A percentile compares a stretch with the other conserved stretches of the same genome.
These are phyloP conservation scores for Chlorencoelia australis DNA, from an alignment of 2,329 filamentous ascomycete genomes.

Conservation along the genomic window DNA sequence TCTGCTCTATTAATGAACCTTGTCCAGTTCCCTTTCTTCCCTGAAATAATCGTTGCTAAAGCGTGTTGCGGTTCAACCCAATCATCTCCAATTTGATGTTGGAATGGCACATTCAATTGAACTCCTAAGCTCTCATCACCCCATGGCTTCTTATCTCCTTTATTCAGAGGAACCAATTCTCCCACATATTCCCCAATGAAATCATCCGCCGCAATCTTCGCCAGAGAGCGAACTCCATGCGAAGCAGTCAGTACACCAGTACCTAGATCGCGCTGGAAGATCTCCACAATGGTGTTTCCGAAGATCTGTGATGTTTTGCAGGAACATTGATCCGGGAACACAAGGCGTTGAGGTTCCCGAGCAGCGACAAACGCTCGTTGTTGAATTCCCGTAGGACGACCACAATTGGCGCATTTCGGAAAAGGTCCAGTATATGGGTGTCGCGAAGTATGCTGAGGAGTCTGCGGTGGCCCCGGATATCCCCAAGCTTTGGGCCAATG, in stretches of 20 bases:
- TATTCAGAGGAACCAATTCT: constrained; percentile 3
- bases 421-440: no score
- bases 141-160: neutral
- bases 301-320: neutral
- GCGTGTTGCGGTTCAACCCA: no score
- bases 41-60: constrained; percentile 3
- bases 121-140: neutral
- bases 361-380: neutral
- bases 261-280: neutral
- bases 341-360: neutral
- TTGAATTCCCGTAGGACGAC: neutral
- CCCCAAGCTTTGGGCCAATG: constrained; percentile 1
- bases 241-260: no score
- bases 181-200: constrained; percentile 3
- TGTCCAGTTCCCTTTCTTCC: constrained; percentile 3
- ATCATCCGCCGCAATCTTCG: neutral
- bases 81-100: no score
- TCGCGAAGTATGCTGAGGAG: constrained; percentile 6
- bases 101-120: no score
- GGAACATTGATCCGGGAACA: neutral
- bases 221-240: constrained; percentile 3
- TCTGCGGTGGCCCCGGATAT: constrained; percentile 3
- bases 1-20: constrained; percentile 1
- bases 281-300: neutral
- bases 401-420: constrained; percentile 3